Conservation (phyloP, 306 rosid species). For the Glycine tomentella region DNA sequence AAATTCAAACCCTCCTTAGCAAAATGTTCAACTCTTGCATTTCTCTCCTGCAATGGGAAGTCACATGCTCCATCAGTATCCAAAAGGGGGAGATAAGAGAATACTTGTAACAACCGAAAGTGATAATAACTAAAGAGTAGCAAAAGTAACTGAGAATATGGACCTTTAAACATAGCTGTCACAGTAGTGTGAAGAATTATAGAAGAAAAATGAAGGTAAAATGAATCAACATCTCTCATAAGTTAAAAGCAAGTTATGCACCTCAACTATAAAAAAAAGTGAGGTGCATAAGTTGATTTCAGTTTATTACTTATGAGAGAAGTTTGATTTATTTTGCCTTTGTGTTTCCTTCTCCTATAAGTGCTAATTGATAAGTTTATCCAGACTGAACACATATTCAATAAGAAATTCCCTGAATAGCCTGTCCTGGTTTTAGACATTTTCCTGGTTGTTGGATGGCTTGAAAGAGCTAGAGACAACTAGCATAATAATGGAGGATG, state of each 20-base stretch:
- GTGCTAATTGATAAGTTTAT: not conserved
- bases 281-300: no score
- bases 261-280: not conserved
- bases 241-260: not conserved
- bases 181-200: not conserved
- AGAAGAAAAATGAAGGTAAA: not conserved
- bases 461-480: no score
- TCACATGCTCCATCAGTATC: constrained; percentile 31
- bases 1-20: constrained; percentile 77
- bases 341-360: not conserved
- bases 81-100: constrained; percentile 24
- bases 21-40: constrained; percentile 64
- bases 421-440: constrained; percentile 11
- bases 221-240: not conserved
- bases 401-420: constrained; percentile 15
- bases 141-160: constrained; percentile 11
- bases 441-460: constrained; percentile 4
- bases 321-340: not conserved
- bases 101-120: constrained; percentile 14
- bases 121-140: constrained; percentile 17
- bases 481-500: no score
- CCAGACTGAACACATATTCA: not conserved
- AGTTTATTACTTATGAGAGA: no score
- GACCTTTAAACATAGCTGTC: constrained; percentile 3
- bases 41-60: constrained; percentile 72